A percentile compares a stretch with the other conserved stretches of the same genome.
These are phyloP conservation scores for Uronychia binucleata DNA, from an alignment of 73 alveolate genomes.

Conservation along the genomic window DNA sequence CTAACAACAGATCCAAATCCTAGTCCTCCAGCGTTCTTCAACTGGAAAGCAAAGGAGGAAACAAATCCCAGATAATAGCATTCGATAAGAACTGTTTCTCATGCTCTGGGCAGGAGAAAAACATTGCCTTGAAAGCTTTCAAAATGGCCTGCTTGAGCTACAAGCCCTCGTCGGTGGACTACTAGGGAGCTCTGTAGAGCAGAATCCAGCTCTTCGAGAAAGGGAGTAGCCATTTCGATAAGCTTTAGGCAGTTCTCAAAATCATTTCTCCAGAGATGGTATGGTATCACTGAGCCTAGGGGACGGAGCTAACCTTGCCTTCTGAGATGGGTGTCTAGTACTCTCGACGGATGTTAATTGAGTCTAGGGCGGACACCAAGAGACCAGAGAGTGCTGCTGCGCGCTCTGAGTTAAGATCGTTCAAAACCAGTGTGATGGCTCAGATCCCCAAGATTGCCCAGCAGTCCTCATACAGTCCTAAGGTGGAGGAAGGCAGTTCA, in stretches of 20 bases:
- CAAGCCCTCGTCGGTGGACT: not conserved
- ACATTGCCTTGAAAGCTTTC: not conserved
- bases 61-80: not conserved
- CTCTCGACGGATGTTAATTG: not conserved
- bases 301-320: not conserved
- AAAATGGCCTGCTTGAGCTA: not conserved
- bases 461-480: not conserved
- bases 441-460: too few relatives aligned
- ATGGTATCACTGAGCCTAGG: not conserved
- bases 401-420: not conserved
- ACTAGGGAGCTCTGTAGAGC: not conserved
- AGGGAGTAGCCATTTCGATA: not conserved
- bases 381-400: not conserved
- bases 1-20: not conserved
- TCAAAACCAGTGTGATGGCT: not conserved
- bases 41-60: not conserved
- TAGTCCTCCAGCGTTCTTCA: not conserved
- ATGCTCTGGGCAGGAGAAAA: not conserved
- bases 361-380: not conserved
- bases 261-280: not conserved
- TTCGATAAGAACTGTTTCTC: not conserved
- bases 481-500: not conserved
- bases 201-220: not conserved
- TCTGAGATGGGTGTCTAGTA: not conserved
- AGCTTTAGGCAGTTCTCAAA: not conserved